phyloP scores from a whole-genome alignment of 495 filamentous ascomycete species.

The Aspergillus baeticus region DNA sequence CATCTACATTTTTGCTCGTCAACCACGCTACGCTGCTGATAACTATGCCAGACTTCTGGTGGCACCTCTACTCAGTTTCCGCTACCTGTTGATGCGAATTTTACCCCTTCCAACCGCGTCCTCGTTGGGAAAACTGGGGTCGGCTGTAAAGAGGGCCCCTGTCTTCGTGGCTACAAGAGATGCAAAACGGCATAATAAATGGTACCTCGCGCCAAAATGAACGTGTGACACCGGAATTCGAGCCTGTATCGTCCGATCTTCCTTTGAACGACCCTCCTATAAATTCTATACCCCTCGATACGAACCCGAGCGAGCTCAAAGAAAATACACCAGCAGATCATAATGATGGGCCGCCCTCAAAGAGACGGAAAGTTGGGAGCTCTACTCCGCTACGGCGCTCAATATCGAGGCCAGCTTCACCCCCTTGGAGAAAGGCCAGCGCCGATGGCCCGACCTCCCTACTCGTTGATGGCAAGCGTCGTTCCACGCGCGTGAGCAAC shows the following conservation, averaged over 20 bases:
- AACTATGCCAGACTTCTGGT: conserved; percentile 64
- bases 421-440: conserved; percentile 90
- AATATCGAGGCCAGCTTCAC: conserved; percentile 60
- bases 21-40: conserved; percentile 42
- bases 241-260: conserved; percentile 25
- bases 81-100: conserved; percentile 65
- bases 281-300: conserved; percentile 29
- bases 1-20: conserved; percentile 33
- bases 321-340: conserved; percentile 30
- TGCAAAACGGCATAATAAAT: conserved; percentile 57
- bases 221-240: conserved; percentile 38
- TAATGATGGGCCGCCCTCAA: conserved; percentile 60
- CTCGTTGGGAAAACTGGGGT: conserved; percentile 68
- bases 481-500: conserved; percentile 77
- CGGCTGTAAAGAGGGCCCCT: conserved; percentile 47
- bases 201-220: conserved; percentile 48
- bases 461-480: conserved; percentile 75
- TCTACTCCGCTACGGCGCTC: conserved; percentile 44
- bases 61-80: conserved; percentile 46
- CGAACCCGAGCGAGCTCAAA: conserved; percentile 31
- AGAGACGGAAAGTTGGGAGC: conserved; percentile 69
- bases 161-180: conserved; percentile 53
- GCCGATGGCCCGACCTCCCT: conserved; percentile 87
- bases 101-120: conserved; percentile 57
- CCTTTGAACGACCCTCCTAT: conserved; percentile 23